Evolutionary conservation across 164 flowering plant genomes (phyloP).

Genomic region (Santalum album): DNA sequence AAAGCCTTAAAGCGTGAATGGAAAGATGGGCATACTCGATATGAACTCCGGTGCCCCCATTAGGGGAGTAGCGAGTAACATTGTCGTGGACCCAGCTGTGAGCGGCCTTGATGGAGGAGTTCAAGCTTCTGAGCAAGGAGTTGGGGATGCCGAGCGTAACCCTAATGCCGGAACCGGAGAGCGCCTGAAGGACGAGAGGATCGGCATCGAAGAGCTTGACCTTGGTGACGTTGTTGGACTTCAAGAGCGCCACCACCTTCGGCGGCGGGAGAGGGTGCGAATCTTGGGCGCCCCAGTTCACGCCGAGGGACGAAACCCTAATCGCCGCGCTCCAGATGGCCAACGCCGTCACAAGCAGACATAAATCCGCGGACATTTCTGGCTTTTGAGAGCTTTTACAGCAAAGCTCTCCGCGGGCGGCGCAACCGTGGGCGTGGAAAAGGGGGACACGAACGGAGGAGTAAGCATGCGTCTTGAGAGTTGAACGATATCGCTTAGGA

Average conservation of each 20-base stretch:
- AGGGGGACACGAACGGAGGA: no score
- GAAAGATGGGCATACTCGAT: conserved; percentile 41
- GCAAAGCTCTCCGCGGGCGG: neutral
- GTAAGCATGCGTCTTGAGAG: no score
- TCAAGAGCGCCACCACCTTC: conserved; percentile 65
- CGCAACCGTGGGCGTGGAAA: no score
- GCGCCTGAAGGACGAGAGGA: conserved; percentile 55
- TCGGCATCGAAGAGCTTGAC: conserved; percentile 76
- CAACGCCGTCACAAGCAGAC: conserved; percentile 6
- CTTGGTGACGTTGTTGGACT: conserved; percentile 56
- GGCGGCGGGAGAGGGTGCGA: conserved; percentile 75
- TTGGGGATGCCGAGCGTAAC: conserved; percentile 81
- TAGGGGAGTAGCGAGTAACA: conserved; percentile 55
- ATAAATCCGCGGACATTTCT: no score
- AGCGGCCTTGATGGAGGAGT: conserved; percentile 62
- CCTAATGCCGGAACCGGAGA: conserved; percentile 51
- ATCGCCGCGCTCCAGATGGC: neutral
- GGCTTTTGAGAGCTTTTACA: conserved; percentile 13
- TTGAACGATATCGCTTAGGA: no score
- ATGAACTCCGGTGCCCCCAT: conserved; percentile 30
- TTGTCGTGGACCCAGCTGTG: conserved; percentile 85
- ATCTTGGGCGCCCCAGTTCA: conserved; percentile 87
- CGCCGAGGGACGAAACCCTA: conserved; percentile 41
- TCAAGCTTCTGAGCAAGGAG: conserved; percentile 52
- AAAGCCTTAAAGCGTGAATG: no score